Conservation (phyloP, 805 yeast genomes). For the Lachancea nothofagi region DNA sequence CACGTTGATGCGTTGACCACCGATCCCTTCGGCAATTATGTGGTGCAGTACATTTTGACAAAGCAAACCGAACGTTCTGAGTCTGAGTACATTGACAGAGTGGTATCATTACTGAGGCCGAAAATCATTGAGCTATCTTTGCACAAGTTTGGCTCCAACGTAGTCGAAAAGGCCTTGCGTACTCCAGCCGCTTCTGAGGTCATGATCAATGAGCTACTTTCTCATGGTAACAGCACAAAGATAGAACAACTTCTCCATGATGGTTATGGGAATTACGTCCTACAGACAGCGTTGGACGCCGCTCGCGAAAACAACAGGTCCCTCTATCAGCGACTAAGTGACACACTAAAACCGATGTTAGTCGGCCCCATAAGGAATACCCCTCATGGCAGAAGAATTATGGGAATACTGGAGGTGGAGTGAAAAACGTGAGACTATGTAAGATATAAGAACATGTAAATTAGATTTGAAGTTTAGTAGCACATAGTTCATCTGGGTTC, state of each 20-base stretch:
- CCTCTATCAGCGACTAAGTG: constrained; percentile 52
- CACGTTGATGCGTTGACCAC: constrained; percentile 65
- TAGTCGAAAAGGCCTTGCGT: constrained; percentile 79
- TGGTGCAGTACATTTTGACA: constrained; percentile 81
- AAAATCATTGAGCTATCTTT: constrained; percentile 50
- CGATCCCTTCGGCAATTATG: constrained; percentile 96
- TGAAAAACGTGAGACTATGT: constrained; percentile 2
- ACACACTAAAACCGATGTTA: constrained; percentile 63
- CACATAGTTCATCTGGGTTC: not conserved
- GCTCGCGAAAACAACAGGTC: constrained; percentile 29
- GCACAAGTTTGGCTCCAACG: constrained; percentile 91
- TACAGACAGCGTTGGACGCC: constrained; percentile 83
- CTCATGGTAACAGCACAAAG: constrained; percentile 29
- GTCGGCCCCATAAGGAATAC: constrained; percentile 72
- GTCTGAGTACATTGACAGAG: constrained; percentile 30
- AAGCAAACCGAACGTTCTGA: constrained; percentile 35
- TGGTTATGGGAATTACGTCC: constrained; percentile 89
- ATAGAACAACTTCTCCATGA: constrained; percentile 64
- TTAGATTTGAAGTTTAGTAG: not conserved
- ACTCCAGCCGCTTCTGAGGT: constrained; percentile 40
- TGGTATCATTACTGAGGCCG: constrained; percentile 33
- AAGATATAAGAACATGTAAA: constrained; percentile 1
- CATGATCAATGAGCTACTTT: constrained; percentile 46
- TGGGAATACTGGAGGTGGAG: constrained; percentile 50
- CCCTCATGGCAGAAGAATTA: constrained; percentile 93